These are phyloP conservation scores for Trichosporon asahii DNA, from an alignment of 1,284 basidiomycete species.

Conservation along the genomic window DNA sequence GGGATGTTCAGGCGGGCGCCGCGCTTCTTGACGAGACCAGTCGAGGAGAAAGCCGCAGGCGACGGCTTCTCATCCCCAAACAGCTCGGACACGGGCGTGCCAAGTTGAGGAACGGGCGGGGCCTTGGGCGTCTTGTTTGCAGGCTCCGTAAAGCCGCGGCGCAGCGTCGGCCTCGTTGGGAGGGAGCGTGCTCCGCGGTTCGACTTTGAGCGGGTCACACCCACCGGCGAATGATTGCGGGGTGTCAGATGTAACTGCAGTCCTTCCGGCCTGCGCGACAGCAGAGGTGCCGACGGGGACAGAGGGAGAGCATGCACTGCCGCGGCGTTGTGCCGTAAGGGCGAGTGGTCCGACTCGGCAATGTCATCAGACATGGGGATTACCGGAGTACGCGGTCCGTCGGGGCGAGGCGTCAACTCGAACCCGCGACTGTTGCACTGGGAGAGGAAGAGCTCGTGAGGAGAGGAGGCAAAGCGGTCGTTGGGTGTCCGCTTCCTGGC, in stretches of 20 bases:
- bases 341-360: background rate
- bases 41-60: conserved; percentile 49
- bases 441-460: background rate
- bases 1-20: conserved; percentile 37
- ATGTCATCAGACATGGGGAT: background rate
- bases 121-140: conserved; percentile 9
- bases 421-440: background rate
- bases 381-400: background rate
- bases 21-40: conserved; percentile 49
- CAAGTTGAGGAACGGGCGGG: conserved; percentile 16
- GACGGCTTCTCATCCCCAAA: conserved; percentile 48
- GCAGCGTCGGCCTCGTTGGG: conserved; percentile 25
- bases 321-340: background rate
- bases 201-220: background rate
- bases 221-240: background rate
- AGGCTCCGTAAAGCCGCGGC: conserved; percentile 41
- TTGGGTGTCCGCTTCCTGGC: background rate
- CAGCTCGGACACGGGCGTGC: conserved; percentile 35
- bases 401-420: background rate
- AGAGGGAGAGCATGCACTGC: background rate
- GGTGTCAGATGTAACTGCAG: conserved; percentile 5
- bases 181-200: background rate
- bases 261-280: background rate
- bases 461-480: background rate
- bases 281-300: conserved; percentile 8